Percentiles rank a stretch among this genome's conserved stretches.
These are phyloP conservation scores for Neonectria coccinea DNA, from an alignment of 2,329 filamentous ascomycete genomes.

Conservation along the genomic window DNA sequence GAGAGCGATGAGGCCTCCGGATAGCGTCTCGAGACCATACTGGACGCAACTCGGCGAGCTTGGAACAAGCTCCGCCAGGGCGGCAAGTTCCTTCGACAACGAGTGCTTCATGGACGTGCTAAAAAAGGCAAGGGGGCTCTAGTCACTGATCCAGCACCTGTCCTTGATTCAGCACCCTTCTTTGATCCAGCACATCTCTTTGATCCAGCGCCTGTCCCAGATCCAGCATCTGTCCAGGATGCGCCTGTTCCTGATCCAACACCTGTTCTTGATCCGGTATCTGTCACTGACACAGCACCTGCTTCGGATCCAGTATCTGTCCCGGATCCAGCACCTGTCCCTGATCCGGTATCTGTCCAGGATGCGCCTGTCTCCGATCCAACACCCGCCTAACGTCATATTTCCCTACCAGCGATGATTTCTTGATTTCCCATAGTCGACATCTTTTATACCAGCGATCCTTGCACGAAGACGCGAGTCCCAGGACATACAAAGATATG, in stretches of 20 bases:
- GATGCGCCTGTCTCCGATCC: background rate
- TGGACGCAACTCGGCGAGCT: background rate
- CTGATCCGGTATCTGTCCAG: no score
- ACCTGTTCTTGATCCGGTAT: no score
- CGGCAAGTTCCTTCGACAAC: no score
- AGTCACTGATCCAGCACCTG: background rate
- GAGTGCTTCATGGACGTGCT: background rate
- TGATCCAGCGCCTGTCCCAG: no score
- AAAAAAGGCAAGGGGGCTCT: background rate
- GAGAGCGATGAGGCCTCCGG: background rate
- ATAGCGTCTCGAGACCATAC: conserved; percentile 5
- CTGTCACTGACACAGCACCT: no score
- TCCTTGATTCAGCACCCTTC: no score
- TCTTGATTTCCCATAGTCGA: background rate
- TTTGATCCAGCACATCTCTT: no score
- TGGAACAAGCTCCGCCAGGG: background rate
- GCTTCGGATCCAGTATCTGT: no score
- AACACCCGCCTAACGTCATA: background rate
- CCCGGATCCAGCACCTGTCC: no score
- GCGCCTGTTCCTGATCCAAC: background rate
- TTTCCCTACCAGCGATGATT: background rate
- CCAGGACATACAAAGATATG: background rate
- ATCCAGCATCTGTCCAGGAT: no score
- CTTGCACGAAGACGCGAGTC: background rate
- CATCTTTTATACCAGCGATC: background rate